Evolutionary conservation across 352 stramenopile genomes (phyloP).

Genomic region (Pythium volutum): DNA sequence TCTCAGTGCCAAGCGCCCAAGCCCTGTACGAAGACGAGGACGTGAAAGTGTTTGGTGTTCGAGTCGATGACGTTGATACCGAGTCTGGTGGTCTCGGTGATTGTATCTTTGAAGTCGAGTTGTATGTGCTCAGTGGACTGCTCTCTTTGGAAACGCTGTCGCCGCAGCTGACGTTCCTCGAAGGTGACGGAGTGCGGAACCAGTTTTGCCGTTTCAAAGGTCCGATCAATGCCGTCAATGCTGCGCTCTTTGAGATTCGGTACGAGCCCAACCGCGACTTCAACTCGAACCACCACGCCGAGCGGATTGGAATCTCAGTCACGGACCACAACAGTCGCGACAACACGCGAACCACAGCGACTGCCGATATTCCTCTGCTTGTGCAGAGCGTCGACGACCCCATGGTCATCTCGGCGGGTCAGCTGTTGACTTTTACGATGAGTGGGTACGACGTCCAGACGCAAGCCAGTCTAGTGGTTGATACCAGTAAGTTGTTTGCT

Average conservation of each 20-base stretch:
- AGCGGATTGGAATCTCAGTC: constrained; percentile 54
- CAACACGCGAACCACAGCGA: constrained; percentile 38
- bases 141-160: constrained; percentile 27
- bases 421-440: constrained; percentile 35
- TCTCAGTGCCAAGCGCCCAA: constrained; percentile 51
- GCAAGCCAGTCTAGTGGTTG: constrained; percentile 18
- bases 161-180: constrained; percentile 32
- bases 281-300: constrained; percentile 60
- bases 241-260: constrained; percentile 66
- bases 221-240: constrained; percentile 50
- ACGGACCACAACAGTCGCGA: constrained; percentile 60
- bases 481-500: constrained; percentile 34
- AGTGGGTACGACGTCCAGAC: constrained; percentile 43
- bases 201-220: constrained; percentile 59
- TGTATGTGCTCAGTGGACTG: constrained; percentile 53
- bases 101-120: constrained; percentile 49
- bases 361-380: constrained; percentile 38
- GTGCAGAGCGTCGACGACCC: constrained; percentile 50
- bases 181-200: constrained; percentile 50
- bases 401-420: constrained; percentile 30
- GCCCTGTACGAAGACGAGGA: constrained; percentile 57
- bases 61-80: constrained; percentile 59
- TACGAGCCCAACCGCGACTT: constrained; percentile 74
- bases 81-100: constrained; percentile 25
- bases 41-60: constrained; percentile 63